Percentiles rank a stretch among this genome's conserved stretches.
phyloP scores from a whole-genome alignment of 345 rosid genomes.

The Triadica sebifera region DNA sequence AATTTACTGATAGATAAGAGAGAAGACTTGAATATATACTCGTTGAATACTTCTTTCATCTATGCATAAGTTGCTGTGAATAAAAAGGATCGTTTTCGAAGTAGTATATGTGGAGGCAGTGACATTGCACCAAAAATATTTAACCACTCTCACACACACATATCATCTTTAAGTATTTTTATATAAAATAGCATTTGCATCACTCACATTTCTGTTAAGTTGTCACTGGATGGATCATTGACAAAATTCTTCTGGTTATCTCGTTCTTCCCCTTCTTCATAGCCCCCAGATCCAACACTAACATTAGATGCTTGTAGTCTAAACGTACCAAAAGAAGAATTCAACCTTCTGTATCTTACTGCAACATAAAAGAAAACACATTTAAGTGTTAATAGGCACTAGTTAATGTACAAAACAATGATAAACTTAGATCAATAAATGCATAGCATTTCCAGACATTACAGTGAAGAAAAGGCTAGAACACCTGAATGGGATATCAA shows the following conservation, averaged over 20 bases:
- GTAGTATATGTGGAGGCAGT: neutral
- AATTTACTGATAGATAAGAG: neutral
- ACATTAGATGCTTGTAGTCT: conserved; percentile 65
- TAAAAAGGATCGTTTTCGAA: neutral
- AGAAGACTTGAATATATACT: neutral
- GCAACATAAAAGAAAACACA: conserved; percentile 25
- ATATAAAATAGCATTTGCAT: neutral
- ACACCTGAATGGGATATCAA: neutral
- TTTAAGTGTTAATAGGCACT: conserved; percentile 5
- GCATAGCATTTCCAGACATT: neutral
- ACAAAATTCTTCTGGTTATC: conserved; percentile 40
- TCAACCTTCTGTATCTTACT: conserved; percentile 68
- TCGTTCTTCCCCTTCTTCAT: conserved; percentile 51
- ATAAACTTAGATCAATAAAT: neutral
- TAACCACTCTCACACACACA: neutral
- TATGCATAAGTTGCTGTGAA: neutral
- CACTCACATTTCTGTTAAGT: conserved; percentile 60
- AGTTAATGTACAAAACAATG: neutral
- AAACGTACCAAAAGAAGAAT: conserved; percentile 27
- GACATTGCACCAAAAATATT: neutral
- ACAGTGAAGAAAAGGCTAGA: neutral
- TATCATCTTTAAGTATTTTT: neutral
- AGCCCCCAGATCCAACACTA: conserved; percentile 69
- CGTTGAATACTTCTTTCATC: neutral
- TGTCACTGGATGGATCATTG: conserved; percentile 37